Evolutionary conservation across 1,284 basidiomycete genomes (phyloP), one percentile per base, ranked within the genome.

Genomic region (Vanrija sp.): DNA sequence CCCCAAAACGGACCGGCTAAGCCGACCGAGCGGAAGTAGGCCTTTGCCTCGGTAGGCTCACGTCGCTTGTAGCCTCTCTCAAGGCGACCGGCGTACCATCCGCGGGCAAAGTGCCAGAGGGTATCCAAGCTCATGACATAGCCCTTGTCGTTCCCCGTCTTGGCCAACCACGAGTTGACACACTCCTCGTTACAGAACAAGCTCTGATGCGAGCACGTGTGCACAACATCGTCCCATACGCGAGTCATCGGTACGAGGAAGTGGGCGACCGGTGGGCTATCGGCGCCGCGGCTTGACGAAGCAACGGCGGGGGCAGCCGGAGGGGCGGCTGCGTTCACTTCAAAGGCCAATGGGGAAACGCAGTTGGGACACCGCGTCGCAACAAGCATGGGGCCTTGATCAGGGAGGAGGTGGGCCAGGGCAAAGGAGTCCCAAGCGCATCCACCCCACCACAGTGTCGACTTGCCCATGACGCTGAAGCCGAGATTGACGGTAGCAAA

Each of bases 221-320:
- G 38, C 29, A 55, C 54, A 9, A 55, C 54, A 40, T 55, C 54
- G 49, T 51, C 34, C 54, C 54, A 55, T 18, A 38, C 44, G 16
- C 39, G 40, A 23, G 39, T 19, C 44, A 48, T 50, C 8, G 54
- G 54, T 18, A 38, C 26, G 23, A 51, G 45, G 23, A 55, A 55
- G 54, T 55, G 54, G 3, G 49, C 49, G 15, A 51, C 21, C n/a
- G 10, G 19, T 5, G 16, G 29, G 4, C 16, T 12, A 23, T 23
- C 21, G 14, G 26, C 21, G n/a, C 19, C 47, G n/a, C 19, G 28
- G 5, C 38, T 38, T 16, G 42, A 38, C 5, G 16, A 8, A 3
- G 23, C 43, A 4, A 15, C 38, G n/a, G 44, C n/a, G 2, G n/a
- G 38, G 23, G 29, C 23, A 9, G 14, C 8, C 1, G 49, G 49